Percentiles rank a stretch among this genome's conserved stretches.
Conservation (phyloP, 176 grass and related monocot species). For the Zizania latifolia region DNA sequence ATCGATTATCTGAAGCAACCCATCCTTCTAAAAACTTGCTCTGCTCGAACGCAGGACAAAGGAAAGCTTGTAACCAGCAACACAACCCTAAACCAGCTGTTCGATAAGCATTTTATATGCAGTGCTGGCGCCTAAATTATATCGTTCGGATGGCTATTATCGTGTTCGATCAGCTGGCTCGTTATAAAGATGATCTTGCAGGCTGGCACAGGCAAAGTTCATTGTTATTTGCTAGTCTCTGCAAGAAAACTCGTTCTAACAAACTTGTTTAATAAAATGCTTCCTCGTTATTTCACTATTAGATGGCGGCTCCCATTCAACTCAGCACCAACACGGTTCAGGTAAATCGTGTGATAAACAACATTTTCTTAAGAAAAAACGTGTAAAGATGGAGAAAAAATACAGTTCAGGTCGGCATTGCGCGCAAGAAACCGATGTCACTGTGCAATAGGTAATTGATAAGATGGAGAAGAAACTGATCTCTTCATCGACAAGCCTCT, state of each 20-base stretch:
- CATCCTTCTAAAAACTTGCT: too few species aligned
- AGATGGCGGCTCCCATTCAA: neutral
- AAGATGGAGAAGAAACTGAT: constrained; percentile 16
- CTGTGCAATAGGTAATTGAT: neutral
- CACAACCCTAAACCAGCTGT: constrained; percentile 6
- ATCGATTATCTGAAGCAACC: neutral
- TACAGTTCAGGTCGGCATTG: neutral
- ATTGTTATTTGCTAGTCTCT: neutral
- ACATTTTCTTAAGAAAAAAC: neutral
- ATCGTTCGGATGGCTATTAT: neutral
- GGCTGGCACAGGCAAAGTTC: neutral
- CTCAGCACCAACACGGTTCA: neutral
- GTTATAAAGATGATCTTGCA: neutral
- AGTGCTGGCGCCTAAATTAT: constrained; percentile 6
- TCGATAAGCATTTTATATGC: neutral
- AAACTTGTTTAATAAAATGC: neutral
- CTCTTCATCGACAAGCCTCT: constrained; percentile 15
- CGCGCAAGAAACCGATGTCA: neutral
- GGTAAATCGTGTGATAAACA: neutral
- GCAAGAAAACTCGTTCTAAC: neutral
- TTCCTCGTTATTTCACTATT: too few species aligned
- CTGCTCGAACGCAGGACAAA: too few species aligned
- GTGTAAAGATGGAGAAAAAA: too few species aligned
- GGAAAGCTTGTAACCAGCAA: too few species aligned
- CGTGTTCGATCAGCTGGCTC: constrained; percentile 14